These are phyloP conservation scores for Ustilago crameri DNA, from an alignment of 1,284 basidiomycete species.

Conservation along the genomic window DNA sequence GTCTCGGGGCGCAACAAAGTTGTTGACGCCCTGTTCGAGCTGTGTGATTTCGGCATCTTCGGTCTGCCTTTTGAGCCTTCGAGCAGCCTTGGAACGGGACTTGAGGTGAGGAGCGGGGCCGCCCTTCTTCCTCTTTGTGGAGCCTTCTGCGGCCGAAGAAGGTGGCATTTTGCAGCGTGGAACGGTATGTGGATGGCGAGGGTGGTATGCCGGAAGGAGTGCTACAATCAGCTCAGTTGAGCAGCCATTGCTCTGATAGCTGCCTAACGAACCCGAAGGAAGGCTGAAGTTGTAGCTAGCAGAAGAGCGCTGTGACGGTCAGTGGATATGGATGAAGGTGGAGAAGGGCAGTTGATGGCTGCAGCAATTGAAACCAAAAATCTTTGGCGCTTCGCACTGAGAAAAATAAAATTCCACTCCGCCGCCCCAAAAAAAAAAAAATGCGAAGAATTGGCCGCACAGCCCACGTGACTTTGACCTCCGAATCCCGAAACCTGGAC, in stretches of 20 bases:
- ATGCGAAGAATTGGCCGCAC: slow-evolving; percentile 2
- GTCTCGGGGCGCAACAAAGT: slow-evolving; percentile 31
- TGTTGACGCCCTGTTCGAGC: slow-evolving; percentile 40
- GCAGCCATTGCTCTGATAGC: too few species aligned
- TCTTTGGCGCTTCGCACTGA: neutral
- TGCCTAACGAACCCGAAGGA: too few species aligned
- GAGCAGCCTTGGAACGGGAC: slow-evolving; percentile 53
- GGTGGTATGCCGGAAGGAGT: neutral
- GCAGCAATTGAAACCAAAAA: neutral
- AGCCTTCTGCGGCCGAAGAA: slow-evolving; percentile 32
- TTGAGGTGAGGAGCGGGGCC: slow-evolving; percentile 35
- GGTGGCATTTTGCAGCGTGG: slow-evolving; percentile 18
- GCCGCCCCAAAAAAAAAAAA: slow-evolving; percentile 10
- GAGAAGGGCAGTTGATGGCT: neutral
- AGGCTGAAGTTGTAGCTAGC: too few species aligned
- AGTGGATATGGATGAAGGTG: too few species aligned
- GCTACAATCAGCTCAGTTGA: neutral
- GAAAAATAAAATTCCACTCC: slow-evolving; percentile 2
- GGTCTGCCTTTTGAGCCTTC: slow-evolving; percentile 54
- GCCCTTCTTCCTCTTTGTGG: slow-evolving; percentile 42
- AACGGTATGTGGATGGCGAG: neutral
- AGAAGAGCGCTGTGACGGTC: too few species aligned
- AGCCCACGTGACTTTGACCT: slow-evolving; percentile 17
- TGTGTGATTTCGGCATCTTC: slow-evolving; percentile 58
- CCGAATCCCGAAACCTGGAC: slow-evolving; percentile 24